These are phyloP conservation scores for Neurospora crassa DNA, from an alignment of 2,329 filamentous ascomycete species.

Conservation along the genomic window DNA sequence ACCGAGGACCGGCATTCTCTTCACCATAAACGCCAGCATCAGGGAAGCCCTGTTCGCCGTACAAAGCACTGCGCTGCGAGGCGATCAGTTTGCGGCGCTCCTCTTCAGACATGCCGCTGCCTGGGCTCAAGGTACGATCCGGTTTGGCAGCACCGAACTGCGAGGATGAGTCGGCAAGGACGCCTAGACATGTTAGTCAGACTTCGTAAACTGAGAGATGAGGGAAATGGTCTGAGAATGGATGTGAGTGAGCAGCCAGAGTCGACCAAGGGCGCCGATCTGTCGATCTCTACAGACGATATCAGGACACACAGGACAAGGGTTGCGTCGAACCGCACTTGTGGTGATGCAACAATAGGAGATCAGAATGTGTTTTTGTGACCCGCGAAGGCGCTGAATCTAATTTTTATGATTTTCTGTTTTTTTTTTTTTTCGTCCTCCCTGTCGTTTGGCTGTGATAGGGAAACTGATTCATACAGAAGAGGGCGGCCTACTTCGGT, in stretches of 20 bases:
- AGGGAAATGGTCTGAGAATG: slow-evolving; percentile 1
- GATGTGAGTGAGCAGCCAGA: slow-evolving; percentile 1
- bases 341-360: slow-evolving; percentile 22
- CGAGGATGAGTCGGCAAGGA: slow-evolving; percentile 35
- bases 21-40: slow-evolving; percentile 59
- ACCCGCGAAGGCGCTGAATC: slow-evolving; percentile 21
- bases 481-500: slow-evolving; percentile 90
- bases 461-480: slow-evolving; percentile 53
- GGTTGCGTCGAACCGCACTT: slow-evolving; percentile 22
- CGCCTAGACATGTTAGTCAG: slow-evolving; percentile 34
- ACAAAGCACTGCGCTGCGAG: slow-evolving; percentile 88
- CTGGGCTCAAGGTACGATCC: slow-evolving; percentile 76
- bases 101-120: slow-evolving; percentile 74
- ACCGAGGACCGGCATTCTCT: slow-evolving; percentile 53
- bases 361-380: slow-evolving; percentile 18
- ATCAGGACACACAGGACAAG: slow-evolving; percentile 18
- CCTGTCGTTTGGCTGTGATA: slow-evolving; percentile 27
- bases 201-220: slow-evolving; percentile 7
- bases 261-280: slow-evolving; percentile 1
- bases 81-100: slow-evolving; percentile 93
- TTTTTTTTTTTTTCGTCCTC: slow-evolving; percentile 9
- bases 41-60: slow-evolving; percentile 66
- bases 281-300: slow-evolving; percentile 17
- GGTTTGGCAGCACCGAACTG: slow-evolving; percentile 56
- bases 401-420: slow-evolving; percentile 28